Conservation (phyloP, 345 rosid species). For the Corchorus capsularis region DNA sequence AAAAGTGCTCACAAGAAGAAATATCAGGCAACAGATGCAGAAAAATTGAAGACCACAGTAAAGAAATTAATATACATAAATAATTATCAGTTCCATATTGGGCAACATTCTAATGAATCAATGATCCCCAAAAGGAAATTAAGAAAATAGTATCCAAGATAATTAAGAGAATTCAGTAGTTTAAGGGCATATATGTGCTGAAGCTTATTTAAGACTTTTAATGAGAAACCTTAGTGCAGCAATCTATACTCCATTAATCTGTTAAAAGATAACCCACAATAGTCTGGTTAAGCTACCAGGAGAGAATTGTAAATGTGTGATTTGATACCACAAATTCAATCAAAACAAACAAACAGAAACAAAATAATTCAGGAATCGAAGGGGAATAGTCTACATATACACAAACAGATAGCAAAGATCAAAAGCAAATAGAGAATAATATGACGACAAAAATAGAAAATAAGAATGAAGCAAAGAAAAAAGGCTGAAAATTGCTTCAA, state of each 20-base stretch:
- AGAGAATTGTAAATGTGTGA: neutral
- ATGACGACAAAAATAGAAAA: neutral
- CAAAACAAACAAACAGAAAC: neutral
- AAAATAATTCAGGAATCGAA: neutral
- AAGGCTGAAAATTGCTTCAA: conserved; percentile 9
- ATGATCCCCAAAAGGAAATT: neutral
- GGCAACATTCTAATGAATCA: neutral
- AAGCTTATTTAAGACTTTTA: neutral
- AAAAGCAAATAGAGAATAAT: neutral
- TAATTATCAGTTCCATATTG: neutral
- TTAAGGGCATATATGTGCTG: neutral
- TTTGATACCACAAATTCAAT: neutral
- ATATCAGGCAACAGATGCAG: neutral
- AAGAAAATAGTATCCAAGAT: neutral
- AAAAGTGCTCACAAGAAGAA: too few relatives aligned
- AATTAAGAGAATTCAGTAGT: neutral
- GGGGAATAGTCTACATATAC: neutral
- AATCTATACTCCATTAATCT: neutral
- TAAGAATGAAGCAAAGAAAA: neutral
- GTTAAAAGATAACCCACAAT: neutral
- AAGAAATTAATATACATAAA: neutral
- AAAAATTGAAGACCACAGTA: neutral
- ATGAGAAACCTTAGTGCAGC: neutral
- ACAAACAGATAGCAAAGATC: neutral
- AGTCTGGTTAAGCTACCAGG: neutral